Conservation (phyloP, 805 yeast genomes). For the Yarrowia porcina region DNA sequence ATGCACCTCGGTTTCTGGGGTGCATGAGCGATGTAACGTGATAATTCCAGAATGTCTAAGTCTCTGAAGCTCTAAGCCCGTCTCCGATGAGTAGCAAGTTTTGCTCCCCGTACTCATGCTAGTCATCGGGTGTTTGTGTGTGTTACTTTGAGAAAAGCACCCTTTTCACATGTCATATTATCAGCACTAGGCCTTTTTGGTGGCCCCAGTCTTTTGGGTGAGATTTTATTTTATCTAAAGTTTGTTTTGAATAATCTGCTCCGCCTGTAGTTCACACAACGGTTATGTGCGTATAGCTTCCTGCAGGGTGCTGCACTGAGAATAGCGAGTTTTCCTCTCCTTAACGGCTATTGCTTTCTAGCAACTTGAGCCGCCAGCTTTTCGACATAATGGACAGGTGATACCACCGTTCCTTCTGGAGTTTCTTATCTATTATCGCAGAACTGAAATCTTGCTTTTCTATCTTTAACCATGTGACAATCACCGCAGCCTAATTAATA, state of each 20-base stretch:
- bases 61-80: no score
- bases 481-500: no score
- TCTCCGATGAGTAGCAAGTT: no score
- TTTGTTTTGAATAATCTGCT: background rate
- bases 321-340: no score
- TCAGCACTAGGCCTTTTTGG: background rate
- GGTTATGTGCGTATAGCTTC: background rate
- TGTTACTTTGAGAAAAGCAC: no score
- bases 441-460: background rate
- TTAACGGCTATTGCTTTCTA: no score
- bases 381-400: no score
- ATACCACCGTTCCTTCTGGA: no score
- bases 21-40: conserved; percentile 5
- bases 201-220: no score
- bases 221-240: background rate
- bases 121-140: no score
- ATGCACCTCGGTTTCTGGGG: background rate
- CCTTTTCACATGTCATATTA: background rate
- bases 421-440: background rate
- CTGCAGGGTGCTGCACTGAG: background rate
- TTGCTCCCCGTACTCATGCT: no score
- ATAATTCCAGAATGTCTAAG: background rate
- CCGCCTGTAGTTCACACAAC: background rate
- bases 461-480: conserved; percentile 7
- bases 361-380: no score